phyloP scores from a whole-genome alignment of 768 basidiomycete genomes.

The Paxillus ammoniavirescens region DNA sequence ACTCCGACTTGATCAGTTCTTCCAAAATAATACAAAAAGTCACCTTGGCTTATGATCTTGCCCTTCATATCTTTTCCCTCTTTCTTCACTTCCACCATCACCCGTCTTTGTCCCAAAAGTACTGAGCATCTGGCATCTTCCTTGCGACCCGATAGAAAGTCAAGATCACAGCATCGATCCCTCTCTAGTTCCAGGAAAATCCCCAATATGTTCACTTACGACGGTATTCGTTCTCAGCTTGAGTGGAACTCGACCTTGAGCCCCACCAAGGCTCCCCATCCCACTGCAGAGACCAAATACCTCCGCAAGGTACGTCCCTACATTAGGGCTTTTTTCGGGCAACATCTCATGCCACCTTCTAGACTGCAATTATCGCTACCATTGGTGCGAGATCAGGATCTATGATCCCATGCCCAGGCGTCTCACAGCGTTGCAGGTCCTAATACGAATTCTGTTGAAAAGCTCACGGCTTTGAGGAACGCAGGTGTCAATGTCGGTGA shows the following conservation, averaged over 20 bases:
- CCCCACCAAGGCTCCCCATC: conserved; percentile 66
- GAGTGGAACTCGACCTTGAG: conserved; percentile 89
- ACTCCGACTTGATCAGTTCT: not conserved
- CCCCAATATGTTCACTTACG: conserved; percentile 49
- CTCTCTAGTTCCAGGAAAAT: conserved; percentile 9
- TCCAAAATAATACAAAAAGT: conserved; percentile 7
- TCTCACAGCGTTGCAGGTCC: conserved; percentile 57
- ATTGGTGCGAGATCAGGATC: conserved; percentile 63
- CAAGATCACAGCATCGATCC: conserved; percentile 7
- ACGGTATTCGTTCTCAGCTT: conserved; percentile 76
- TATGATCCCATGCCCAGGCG: not conserved
- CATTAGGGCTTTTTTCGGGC: not conserved
- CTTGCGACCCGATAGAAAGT: conserved; percentile 5
- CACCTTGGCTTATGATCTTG: conserved; percentile 4
- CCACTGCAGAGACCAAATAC: conserved; percentile 79
- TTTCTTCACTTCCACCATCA: conserved; percentile 14
- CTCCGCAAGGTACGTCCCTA: conserved; percentile 75
- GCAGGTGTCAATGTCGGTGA: conserved; percentile 97
- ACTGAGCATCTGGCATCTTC: conserved; percentile 12
- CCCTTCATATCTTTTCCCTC: not conserved
- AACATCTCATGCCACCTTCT: conserved; percentile 9
- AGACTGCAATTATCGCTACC: conserved; percentile 98
- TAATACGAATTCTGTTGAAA: conserved; percentile 91
- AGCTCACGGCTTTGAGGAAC: conserved; percentile 75
- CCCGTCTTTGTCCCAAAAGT: conserved; percentile 9